Conservation (phyloP, 306 rosid genomes). For the Castanopsis chinensis region DNA sequence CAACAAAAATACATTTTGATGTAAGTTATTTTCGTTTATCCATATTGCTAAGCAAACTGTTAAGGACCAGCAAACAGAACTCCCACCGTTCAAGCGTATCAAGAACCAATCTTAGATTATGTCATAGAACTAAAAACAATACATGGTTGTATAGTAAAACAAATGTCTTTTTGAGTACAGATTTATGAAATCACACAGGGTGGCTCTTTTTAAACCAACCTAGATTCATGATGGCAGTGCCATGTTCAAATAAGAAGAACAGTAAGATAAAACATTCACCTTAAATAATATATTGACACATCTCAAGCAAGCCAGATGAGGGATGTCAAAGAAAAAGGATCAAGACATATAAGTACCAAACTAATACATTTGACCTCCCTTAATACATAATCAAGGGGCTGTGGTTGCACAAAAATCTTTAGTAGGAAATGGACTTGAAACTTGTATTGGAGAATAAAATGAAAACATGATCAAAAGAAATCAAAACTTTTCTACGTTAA, state of each 20-base stretch:
- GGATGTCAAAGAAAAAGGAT: not conserved
- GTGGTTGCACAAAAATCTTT: too few species aligned
- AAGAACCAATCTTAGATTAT: not conserved
- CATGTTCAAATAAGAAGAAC: too few species aligned
- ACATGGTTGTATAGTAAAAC: not conserved
- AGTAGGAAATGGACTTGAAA: too few species aligned
- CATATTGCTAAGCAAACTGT: not conserved
- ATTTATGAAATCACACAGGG: not conserved
- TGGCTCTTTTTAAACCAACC: not conserved
- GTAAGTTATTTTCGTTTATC: not conserved
- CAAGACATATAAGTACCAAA: not conserved
- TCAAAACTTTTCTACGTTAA: not conserved
- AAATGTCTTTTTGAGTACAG: not conserved
- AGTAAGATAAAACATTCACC: not conserved
- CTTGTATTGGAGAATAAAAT: too few species aligned
- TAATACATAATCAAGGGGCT: too few species aligned
- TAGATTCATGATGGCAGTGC: not conserved
- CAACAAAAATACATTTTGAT: not conserved
- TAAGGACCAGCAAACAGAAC: not conserved
- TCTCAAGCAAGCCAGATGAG: not conserved
- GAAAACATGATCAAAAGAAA: too few species aligned
- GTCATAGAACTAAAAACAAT: not conserved
- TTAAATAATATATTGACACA: not conserved
- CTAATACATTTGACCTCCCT: too few species aligned
- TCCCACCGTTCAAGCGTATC: not conserved